These are phyloP conservation scores for Trametopsis cervina DNA, from an alignment of 768 basidiomycete species.

Conservation along the genomic window DNA sequence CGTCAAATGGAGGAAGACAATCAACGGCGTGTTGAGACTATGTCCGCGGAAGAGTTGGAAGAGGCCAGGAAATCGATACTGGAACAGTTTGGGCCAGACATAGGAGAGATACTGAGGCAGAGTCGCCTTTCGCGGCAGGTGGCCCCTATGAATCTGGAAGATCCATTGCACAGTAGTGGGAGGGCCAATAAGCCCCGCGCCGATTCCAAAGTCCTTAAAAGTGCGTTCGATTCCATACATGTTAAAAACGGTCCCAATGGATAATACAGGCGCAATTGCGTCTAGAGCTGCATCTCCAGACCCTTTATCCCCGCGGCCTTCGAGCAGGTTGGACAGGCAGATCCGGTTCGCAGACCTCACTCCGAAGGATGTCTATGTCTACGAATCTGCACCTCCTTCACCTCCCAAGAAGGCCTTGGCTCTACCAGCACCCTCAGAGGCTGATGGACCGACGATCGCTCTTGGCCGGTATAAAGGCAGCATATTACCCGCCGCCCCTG, in stretches of 20 bases:
- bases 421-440: conserved; percentile 43
- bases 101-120: conserved; percentile 54
- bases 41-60: conserved; percentile 68
- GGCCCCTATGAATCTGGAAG: conserved; percentile 4
- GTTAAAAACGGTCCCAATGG: conserved; percentile 1
- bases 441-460: conserved; percentile 28
- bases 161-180: neutral
- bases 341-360: conserved; percentile 73
- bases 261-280: conserved; percentile 35
- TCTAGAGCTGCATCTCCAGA: conserved; percentile 27
- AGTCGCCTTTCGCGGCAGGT: conserved; percentile 43
- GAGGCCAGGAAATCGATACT: conserved; percentile 59
- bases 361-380: conserved; percentile 72
- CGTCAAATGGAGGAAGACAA: conserved; percentile 64
- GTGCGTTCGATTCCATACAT: conserved; percentile 2
- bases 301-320: conserved; percentile 35
- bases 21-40: conserved; percentile 47
- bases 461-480: conserved; percentile 32
- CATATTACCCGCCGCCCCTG: conserved; percentile 1
- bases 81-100: conserved; percentile 62
- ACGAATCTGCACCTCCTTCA: conserved; percentile 75
- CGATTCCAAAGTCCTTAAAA: conserved; percentile 8
- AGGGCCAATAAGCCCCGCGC: neutral
- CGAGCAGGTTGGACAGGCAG: conserved; percentile 44
- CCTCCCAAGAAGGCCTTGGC: conserved; percentile 57